These are phyloP conservation scores for Crithidia sp. DNA, from an alignment of 208 protist species.

Conservation along the genomic window DNA sequence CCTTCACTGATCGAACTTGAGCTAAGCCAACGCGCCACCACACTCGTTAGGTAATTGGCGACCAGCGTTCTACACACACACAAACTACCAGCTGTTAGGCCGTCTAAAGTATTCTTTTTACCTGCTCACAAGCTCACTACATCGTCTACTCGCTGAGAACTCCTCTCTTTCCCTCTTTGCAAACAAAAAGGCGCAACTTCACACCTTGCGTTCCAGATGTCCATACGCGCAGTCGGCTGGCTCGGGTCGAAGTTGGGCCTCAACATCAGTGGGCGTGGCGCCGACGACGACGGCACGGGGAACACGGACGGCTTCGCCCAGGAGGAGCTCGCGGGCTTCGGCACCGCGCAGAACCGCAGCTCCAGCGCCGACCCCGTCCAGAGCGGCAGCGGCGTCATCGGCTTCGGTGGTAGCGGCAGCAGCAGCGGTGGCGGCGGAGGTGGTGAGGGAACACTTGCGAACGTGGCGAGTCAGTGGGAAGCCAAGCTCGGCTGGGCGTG, in stretches of 20 bases:
- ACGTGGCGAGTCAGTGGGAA: constrained; percentile 27
- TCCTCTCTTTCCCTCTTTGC: too few species aligned
- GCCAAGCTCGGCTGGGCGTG: constrained; percentile 28
- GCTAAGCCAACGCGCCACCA: too few species aligned
- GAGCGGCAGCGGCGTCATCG: not conserved
- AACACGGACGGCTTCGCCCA: constrained; percentile 4
- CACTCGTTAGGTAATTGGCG: too few species aligned
- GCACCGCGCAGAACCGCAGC: constrained; percentile 28
- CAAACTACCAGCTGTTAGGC: too few species aligned
- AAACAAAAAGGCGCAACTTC: too few species aligned
- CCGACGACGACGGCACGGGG: constrained; percentile 8
- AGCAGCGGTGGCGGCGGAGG: not conserved
- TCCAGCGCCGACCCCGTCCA: constrained; percentile 18
- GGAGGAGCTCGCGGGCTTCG: constrained; percentile 30
- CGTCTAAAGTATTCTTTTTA: too few species aligned
- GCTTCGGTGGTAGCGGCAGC: not conserved
- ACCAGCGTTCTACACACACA: too few species aligned
- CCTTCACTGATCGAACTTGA: too few species aligned
- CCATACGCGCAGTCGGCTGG: constrained; percentile 73
- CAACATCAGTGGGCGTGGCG: constrained; percentile 61
- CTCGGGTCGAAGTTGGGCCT: constrained; percentile 80
- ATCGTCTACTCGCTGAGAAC: too few species aligned
- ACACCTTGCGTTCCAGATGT: constrained; percentile 22
- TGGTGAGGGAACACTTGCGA: constrained; percentile 3
- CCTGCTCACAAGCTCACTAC: too few species aligned